These are phyloP conservation scores for Sanghuangporus sanghuang DNA, from an alignment of 1,284 basidiomycete species.

Conservation along the genomic window DNA sequence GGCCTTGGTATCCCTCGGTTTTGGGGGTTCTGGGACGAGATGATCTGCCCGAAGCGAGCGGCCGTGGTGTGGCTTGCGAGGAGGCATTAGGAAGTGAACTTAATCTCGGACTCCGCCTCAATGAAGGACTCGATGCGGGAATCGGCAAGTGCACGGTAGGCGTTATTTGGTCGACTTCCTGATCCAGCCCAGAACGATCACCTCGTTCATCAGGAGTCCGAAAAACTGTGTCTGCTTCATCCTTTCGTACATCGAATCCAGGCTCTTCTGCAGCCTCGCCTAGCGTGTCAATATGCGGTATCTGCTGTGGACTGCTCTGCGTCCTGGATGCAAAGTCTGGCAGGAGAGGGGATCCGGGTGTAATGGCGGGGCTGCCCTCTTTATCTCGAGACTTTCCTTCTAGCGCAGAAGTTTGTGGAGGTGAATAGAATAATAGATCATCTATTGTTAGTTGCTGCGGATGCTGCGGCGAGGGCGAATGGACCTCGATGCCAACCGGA, in stretches of 20 bases:
- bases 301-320: background rate
- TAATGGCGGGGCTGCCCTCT: background rate
- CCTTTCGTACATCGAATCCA: background rate
- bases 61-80: background rate
- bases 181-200: background rate
- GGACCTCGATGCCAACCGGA: background rate
- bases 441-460: slow-evolving; percentile 11
- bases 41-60: background rate
- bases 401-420: background rate
- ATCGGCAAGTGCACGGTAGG: background rate
- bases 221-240: background rate
- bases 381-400: background rate
- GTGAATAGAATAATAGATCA: slow-evolving; percentile 15
- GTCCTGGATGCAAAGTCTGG: too few species aligned
- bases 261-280: background rate
- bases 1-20: background rate
- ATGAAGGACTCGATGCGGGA: slow-evolving; percentile 2
- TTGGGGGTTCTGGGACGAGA: background rate
- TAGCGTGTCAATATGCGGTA: background rate
- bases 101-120: slow-evolving; percentile 15
- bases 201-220: background rate
- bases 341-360: background rate
- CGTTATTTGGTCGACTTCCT: background rate
- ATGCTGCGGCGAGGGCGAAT: slow-evolving; percentile 14
- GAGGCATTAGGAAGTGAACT: slow-evolving; percentile 5